Evolutionary conservation across 1,139 yeast genomes (phyloP), one percentile per base, ranked within the genome.

Genomic region (Lodderomyces beijingensis): DNA sequence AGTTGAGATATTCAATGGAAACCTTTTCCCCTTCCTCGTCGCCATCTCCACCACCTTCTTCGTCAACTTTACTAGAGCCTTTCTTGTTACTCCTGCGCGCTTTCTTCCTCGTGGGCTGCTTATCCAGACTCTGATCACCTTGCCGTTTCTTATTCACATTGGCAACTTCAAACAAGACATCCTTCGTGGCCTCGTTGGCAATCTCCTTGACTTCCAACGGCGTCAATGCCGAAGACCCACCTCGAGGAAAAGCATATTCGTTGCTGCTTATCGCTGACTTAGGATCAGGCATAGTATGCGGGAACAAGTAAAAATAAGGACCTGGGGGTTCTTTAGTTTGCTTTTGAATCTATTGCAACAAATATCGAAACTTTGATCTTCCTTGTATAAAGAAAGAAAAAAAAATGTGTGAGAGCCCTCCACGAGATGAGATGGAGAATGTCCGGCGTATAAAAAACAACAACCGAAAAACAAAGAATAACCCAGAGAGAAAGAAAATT

Each of bases 131-230:
- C 20, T 41, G 36, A 8, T 51, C 33, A 19, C 37, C 41, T 18
- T 61, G 38, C 50, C 71, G 58, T 39, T 65, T 67, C 15, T 49
- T 33, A 12, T 23, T 23, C 11, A 59, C 33, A 12, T 53, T 57
- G 15, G 69, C 47, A 30, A 65, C 59, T 47, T 77, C 89, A 46
- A 84, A 84, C 35, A 86, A 65, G 17, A 85, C 94, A 63, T 91
- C 98, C 46, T 75, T 75, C 20, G 89, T 79, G 28, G 93, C 98
- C 56, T 91, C 95, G 51, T 87, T 88, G 25, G 95, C 80, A 35
- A 89, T 93, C 53, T 88, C 94, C 55, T 88, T 88, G 46, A 87
- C 79, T 60, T 91, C 99, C 45, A 91, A 63, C 4, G 98, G 89
- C 3, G 95, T 77, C 55, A 89, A 71, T 12, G 79, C 86, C 16